Evolutionary conservation across 2,329 filamentous ascomycete genomes (phyloP).

Genomic region (Periconia sp.): DNA sequence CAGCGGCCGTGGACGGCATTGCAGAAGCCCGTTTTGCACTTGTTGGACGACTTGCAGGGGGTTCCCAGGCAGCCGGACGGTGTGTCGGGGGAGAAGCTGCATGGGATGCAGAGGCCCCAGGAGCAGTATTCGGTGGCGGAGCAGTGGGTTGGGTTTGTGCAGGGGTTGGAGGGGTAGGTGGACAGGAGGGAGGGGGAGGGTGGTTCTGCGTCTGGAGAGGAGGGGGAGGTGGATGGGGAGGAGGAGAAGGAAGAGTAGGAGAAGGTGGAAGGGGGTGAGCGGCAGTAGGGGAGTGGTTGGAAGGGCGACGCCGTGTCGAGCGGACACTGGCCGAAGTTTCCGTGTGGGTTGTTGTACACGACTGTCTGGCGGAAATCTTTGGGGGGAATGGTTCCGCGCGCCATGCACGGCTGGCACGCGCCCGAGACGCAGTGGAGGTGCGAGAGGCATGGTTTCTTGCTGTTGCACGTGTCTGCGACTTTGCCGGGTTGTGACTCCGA

Average conservation of each 20-base stretch:
- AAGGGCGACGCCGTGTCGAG: conserved; percentile 18
- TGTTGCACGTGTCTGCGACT: conserved; percentile 27
- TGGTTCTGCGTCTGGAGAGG: neutral
- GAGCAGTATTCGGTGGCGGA: conserved; percentile 28
- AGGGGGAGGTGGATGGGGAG: neutral
- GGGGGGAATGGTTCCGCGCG: conserved; percentile 16
- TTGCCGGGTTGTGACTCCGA: conserved; percentile 25
- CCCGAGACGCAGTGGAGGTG: conserved; percentile 26
- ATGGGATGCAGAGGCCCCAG: conserved; percentile 30
- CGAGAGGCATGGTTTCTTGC: conserved; percentile 29
- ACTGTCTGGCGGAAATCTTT: conserved; percentile 2
- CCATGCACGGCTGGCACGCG: conserved; percentile 21
- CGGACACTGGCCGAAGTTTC: conserved; percentile 17
- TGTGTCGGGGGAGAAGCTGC: conserved; percentile 1
- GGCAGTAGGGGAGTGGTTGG: conserved; percentile 9
- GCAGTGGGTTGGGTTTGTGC: conserved; percentile 25
- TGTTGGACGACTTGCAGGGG: conserved; percentile 26
- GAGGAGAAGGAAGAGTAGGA: neutral
- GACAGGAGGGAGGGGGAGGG: neutral
- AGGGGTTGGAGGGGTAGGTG: conserved; percentile 23
- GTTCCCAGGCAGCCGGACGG: conserved; percentile 23
- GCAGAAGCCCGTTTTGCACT: conserved; percentile 38
- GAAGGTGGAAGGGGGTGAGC: neutral
- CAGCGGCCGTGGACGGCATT: conserved; percentile 31
- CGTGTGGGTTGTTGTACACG: conserved; percentile 12